Base-by-base conservation (phyloP, 345 rosid species). In the Syzygium oleosum region DNA sequence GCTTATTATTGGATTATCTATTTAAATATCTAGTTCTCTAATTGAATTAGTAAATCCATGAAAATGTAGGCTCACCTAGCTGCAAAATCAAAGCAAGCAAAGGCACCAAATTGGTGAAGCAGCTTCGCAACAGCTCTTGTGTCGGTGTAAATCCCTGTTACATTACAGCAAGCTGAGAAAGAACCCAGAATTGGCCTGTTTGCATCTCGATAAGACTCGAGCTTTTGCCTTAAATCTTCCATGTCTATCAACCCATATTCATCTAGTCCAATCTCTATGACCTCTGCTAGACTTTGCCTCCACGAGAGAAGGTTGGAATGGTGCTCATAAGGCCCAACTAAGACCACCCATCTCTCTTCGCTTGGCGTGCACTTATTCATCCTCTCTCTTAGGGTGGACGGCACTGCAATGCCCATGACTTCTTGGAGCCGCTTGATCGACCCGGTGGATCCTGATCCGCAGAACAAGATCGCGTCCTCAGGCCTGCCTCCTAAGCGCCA, bases 21-120 rank as follows among this genome's bases (percentile, higher is more conserved):
- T 52, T 0, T 14, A 51, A 51, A 51, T 51, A 51, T 8, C 51
- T 51, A 61, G 68, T 0, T 61, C 68, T 61, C 68, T 16, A n/a
- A 13, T 6, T n/a, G 34, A 27, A 16, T 61, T 15, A 61, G 68
- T 3, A 61, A 61, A 3, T 61, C 34, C 17, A 61, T 15, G 68
- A 61, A n/a, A n/a, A 16, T 31, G 55, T 2, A 68, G 6, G 10
- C 31, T 52, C 88, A 93, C 93, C 95, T 93, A 21, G 97, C 94
- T 1, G 97, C 97, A 61, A 93, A 93, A 87, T 94, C 96, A 78
- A 94, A 93, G 86, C 95, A 93, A 3, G 89, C 95, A 85, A 93
- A 94, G 9, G 90, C 96, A 56, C 94, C 95, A 43, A 89, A 87
- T 14, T 52, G 85, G 85, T 94, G 96, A 29, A 94, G 87, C 51